Base-by-base conservation (phyloP, 495 filamentous ascomycete species). In the Oleoguttula mirabilis region DNA sequence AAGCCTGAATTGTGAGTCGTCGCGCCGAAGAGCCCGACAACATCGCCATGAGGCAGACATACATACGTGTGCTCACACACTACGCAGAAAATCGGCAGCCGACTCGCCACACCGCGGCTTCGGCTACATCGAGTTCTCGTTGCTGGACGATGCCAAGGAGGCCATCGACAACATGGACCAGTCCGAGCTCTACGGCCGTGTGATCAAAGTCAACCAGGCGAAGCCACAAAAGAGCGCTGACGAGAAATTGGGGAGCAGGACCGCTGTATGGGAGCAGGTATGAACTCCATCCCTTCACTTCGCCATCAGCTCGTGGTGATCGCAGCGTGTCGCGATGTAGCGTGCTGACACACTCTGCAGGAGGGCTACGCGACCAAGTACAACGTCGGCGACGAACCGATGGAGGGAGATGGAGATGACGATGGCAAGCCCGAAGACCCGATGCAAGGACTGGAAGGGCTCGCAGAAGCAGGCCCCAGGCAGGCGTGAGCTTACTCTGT, bases 101-200 rank as follows among this genome's bases (percentile, higher is more conserved):
- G 85, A 92, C 10, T n/a, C n/a, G n/a, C 67, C 73, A 10, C 90
- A 99, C 60, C 69, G 88, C 36, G 90, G 90, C 0, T 99, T 95
- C 62, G 92, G 87, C 48, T 96, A 96, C 55, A 84, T 99, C 27
- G 90, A 99, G 56, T 99, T 84, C 60, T 86, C 94, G 54, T 66
- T 82, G 24, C 70, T 76, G 16, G 76, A 76, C 40, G 90, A 99
- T 64, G 88, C 87, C 35, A 80, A 78, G 46, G 90, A 95, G 61
- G 90, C 90, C 27, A 94, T 99, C 57, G 85, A 96, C 69, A 99
- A 99, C 61, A 95, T 96, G 92, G 84, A 99, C 55, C 86, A 92
- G 56, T 79, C 86, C 46, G 87, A 94, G 66, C 70, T 99, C n/a
- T 95, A 84, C 57, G 92, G 88, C 2, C 72, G 83, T 22, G 82